Evolutionary conservation across 305 asterid species (phyloP).

Genomic region (Solanum hybrid): DNA sequence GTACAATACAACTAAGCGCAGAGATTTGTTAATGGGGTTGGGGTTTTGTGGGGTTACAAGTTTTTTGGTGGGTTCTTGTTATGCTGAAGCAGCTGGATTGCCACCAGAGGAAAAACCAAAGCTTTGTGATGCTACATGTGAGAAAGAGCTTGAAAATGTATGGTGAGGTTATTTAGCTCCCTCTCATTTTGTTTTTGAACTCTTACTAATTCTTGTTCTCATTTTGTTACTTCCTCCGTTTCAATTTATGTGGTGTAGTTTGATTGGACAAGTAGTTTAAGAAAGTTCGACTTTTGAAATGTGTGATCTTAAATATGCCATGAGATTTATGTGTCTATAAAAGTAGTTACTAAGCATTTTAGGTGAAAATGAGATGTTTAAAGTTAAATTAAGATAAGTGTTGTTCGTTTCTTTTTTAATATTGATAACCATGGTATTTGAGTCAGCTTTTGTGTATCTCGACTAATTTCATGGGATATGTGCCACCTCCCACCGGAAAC

Average conservation of each 20-base stretch:
- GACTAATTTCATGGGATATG: not conserved
- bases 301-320: not conserved
- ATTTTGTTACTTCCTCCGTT: not conserved
- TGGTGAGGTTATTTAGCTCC: slow-evolving; percentile 66
- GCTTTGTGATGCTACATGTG: slow-evolving; percentile 71
- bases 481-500: not conserved
- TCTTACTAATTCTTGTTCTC: not conserved
- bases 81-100: slow-evolving; percentile 68
- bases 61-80: slow-evolving; percentile 25
- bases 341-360: not conserved
- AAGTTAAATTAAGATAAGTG: not conserved
- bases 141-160: slow-evolving; percentile 98
- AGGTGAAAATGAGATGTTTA: not conserved
- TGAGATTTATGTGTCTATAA: not conserved
- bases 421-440: not conserved
- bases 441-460: not conserved
- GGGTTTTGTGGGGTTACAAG: slow-evolving; percentile 38
- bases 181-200: not conserved
- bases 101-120: slow-evolving; percentile 89
- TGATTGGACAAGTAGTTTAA: not conserved
- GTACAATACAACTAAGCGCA: slow-evolving; percentile 35
- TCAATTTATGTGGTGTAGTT: not conserved
- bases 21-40: slow-evolving; percentile 40
- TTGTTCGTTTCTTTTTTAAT: not conserved
- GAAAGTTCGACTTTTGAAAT: not conserved